These are phyloP conservation scores for Rhizopogon rudus DNA, from an alignment of 768 basidiomycete genomes.

Conservation along the genomic window DNA sequence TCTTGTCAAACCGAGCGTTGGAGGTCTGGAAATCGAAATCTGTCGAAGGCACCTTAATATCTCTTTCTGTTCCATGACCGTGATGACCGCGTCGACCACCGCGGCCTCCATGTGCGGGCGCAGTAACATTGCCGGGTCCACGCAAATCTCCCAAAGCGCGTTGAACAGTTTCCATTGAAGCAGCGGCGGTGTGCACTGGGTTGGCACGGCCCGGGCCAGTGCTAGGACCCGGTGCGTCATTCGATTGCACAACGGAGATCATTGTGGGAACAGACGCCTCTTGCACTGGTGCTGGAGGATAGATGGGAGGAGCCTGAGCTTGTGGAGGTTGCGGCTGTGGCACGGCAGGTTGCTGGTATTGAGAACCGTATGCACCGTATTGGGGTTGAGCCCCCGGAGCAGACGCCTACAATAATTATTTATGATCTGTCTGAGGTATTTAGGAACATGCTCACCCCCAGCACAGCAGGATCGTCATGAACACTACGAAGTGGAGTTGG, in stretches of 20 bases:
- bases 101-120: constrained; percentile 28
- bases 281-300: constrained; percentile 19
- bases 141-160: constrained; percentile 50
- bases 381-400: constrained; percentile 34
- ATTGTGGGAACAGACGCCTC: constrained; percentile 14
- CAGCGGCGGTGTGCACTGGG: constrained; percentile 66
- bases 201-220: constrained; percentile 32
- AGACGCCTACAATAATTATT: constrained; percentile 36
- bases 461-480: constrained; percentile 80
- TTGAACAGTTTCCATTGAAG: constrained; percentile 70
- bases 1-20: constrained; percentile 81
- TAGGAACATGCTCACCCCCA: constrained; percentile 54
- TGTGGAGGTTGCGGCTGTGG: constrained; percentile 24
- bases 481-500: constrained; percentile 54
- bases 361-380: constrained; percentile 24
- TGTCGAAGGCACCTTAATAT: constrained; percentile 57
- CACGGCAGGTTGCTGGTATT: constrained; percentile 26
- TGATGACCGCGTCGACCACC: constrained; percentile 32
- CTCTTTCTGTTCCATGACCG: constrained; percentile 26
- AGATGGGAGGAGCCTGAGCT: constrained; percentile 19
- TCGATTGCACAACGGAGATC: constrained; percentile 13
- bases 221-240: constrained; percentile 20
- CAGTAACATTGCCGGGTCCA: constrained; percentile 21
- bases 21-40: constrained; percentile 81
- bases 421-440: not conserved